A percentile compares a stretch with the other conserved stretches of the same genome.
Conservation (phyloP, 2,329 filamentous ascomycete species). For the Fusarium fujikuroi region DNA sequence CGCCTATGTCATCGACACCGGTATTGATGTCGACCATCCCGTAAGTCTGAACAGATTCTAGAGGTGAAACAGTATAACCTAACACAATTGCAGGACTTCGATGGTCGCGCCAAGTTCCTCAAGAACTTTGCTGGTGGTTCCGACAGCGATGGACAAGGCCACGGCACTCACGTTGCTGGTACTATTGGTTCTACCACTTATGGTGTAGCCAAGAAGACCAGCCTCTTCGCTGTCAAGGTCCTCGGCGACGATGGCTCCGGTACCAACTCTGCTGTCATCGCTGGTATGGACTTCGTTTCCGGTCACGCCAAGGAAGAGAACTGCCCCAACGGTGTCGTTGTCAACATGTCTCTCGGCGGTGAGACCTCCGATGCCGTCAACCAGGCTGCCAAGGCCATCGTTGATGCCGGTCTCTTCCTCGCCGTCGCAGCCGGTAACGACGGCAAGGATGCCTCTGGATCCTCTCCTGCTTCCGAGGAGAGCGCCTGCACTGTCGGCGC, state of each 20-base stretch:
- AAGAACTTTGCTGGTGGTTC: constrained; percentile 44
- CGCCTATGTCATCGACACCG: constrained; percentile 60
- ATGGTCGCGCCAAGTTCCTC: constrained; percentile 48
- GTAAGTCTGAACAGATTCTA: constrained; percentile 41
- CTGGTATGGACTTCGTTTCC: constrained; percentile 58
- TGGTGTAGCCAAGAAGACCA: constrained; percentile 57
- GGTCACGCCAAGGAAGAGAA: constrained; percentile 49
- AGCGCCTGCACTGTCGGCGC: constrained; percentile 65
- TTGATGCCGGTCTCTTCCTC: constrained; percentile 60
- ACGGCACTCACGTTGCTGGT: constrained; percentile 55
- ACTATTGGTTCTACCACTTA: constrained; percentile 49
- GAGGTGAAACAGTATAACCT: not conserved
- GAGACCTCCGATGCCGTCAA: constrained; percentile 59
- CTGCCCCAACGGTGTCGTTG: constrained; percentile 59
- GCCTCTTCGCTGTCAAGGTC: constrained; percentile 59
- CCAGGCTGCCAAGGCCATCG: constrained; percentile 59
- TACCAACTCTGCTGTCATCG: constrained; percentile 54
- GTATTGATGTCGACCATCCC: constrained; percentile 52
- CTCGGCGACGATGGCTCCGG: constrained; percentile 51
- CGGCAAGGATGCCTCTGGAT: constrained; percentile 54
- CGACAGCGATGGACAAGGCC: constrained; percentile 50
- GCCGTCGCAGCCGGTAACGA: constrained; percentile 68
- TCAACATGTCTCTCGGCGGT: constrained; percentile 69
- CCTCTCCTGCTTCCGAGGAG: constrained; percentile 60
- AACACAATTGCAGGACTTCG: constrained; percentile 45